Conservation (phyloP, 495 filamentous ascomycete genomes). For the Chaetomidium leptoderma region DNA sequence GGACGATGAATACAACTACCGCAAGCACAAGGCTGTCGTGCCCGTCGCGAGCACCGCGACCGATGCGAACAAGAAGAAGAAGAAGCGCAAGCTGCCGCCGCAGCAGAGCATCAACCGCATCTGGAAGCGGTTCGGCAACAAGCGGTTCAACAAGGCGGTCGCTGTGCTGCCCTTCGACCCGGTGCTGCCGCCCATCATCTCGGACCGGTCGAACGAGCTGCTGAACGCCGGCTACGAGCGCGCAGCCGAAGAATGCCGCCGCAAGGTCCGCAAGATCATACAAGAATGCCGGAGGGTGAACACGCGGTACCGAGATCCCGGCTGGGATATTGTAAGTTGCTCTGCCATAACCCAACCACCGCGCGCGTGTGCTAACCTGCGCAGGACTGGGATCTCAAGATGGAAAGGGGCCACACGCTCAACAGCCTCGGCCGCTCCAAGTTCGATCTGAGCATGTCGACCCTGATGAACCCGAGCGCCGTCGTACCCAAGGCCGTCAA, state of each 20-base stretch:
- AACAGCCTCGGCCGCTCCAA: conserved; percentile 44
- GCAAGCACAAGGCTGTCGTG: conserved; percentile 27
- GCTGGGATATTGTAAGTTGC: conserved; percentile 71
- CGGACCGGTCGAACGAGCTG: conserved; percentile 47
- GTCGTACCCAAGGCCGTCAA: conserved; percentile 61
- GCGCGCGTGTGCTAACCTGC: background rate
- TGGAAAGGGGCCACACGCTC: conserved; percentile 44
- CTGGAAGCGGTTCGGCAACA: conserved; percentile 73
- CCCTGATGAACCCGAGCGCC: conserved; percentile 37
- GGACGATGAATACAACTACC: conserved; percentile 35
- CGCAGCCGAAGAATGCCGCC: conserved; percentile 64
- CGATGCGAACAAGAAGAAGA: conserved; percentile 46
- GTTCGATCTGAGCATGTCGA: conserved; percentile 40
- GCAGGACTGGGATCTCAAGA: conserved; percentile 52
- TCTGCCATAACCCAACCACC: conserved; percentile 11
- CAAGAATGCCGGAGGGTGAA: conserved; percentile 82
- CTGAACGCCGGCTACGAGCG: conserved; percentile 64
- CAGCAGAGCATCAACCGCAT: conserved; percentile 74
- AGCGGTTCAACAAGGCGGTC: conserved; percentile 48
- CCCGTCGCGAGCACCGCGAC: conserved; percentile 20
- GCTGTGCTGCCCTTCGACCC: conserved; percentile 47
- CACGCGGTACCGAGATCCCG: conserved; percentile 82
- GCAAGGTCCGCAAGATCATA: conserved; percentile 81
- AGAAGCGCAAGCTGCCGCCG: conserved; percentile 58
- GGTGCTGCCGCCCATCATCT: conserved; percentile 41